Conservation (phyloP, 1,284 basidiomycete genomes). For the Schizopora paradoxa region DNA sequence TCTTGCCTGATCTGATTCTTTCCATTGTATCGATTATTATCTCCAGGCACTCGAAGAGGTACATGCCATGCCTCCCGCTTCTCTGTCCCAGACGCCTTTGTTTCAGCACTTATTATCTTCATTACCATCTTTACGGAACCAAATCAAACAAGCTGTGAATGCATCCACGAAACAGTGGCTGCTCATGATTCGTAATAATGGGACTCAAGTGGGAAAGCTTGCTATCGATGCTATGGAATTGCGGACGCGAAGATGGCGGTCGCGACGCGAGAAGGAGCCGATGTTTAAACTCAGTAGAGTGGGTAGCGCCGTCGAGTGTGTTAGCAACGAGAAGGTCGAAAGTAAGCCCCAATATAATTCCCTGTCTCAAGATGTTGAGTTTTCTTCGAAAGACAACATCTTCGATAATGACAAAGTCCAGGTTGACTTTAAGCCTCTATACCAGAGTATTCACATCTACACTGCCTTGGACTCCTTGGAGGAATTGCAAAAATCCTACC, state of each 20-base stretch:
- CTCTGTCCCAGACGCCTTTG: slow-evolving; percentile 89
- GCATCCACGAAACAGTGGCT: slow-evolving; percentile 97
- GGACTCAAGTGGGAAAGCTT: slow-evolving; percentile 79
- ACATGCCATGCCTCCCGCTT: slow-evolving; percentile 84
- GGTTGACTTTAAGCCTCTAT: slow-evolving; percentile 93
- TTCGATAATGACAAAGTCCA: slow-evolving; percentile 84
- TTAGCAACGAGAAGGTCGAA: slow-evolving; percentile 92
- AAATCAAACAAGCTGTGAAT: slow-evolving; percentile 91
- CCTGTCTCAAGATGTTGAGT: not conserved
- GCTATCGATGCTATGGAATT: slow-evolving; percentile 90
- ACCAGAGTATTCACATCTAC: slow-evolving; percentile 97
- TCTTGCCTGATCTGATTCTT: slow-evolving; percentile 23
- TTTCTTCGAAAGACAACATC: slow-evolving; percentile 64
- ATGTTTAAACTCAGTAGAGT: slow-evolving; percentile 76
- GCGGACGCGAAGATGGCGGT: slow-evolving; percentile 81
- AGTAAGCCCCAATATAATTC: slow-evolving; percentile 53
- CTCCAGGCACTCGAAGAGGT: slow-evolving; percentile 89
- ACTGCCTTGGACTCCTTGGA: slow-evolving; percentile 85
- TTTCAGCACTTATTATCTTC: slow-evolving; percentile 90
- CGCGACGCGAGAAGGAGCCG: slow-evolving; percentile 73
- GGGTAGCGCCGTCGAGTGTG: slow-evolving; percentile 91
- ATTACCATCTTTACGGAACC: slow-evolving; percentile 81
- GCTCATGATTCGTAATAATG: slow-evolving; percentile 89
- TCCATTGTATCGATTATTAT: slow-evolving; percentile 27
- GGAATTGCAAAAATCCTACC: slow-evolving; percentile 88